These are phyloP conservation scores for Trichoderma koningiopsis DNA, from an alignment of 2,329 filamentous ascomycete genomes.

Conservation along the genomic window DNA sequence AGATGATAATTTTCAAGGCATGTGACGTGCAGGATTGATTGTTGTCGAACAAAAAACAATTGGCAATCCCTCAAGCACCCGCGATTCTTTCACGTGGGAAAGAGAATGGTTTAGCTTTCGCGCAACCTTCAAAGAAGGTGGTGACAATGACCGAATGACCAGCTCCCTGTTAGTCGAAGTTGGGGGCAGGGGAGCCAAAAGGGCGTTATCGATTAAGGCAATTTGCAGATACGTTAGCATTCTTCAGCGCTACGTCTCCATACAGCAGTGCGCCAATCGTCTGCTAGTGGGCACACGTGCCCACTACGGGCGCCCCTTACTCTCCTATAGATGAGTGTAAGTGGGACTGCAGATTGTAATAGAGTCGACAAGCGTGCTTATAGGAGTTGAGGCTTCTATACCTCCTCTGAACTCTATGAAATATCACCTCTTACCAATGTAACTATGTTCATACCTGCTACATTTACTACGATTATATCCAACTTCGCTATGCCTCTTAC, in stretches of 20 bases:
- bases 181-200: slow-evolving; percentile 2
- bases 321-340: not conserved
- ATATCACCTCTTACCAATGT: not conserved
- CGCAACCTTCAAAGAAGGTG: not conserved
- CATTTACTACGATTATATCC: not conserved
- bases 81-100: slow-evolving; percentile 19
- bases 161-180: slow-evolving; percentile 4
- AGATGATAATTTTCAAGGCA: not conserved
- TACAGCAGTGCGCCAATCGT: not conserved
- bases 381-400: not conserved
- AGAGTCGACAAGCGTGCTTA: not conserved
- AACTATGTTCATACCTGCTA: not conserved
- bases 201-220: slow-evolving; percentile 20
- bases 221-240: not conserved
- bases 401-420: not conserved
- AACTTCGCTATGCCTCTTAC: not conserved
- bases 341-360: not conserved
- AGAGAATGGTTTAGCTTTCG: slow-evolving; percentile 14
- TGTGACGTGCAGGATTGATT: slow-evolving; percentile 9
- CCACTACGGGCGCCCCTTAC: not conserved
- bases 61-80: not conserved
- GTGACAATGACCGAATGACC: slow-evolving; percentile 25
- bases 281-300: not conserved
- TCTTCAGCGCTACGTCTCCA: slow-evolving; percentile 1
- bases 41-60: not conserved